These are phyloP conservation scores for Penicillium robsamsonii DNA, from an alignment of 495 filamentous ascomycete genomes.

Conservation along the genomic window DNA sequence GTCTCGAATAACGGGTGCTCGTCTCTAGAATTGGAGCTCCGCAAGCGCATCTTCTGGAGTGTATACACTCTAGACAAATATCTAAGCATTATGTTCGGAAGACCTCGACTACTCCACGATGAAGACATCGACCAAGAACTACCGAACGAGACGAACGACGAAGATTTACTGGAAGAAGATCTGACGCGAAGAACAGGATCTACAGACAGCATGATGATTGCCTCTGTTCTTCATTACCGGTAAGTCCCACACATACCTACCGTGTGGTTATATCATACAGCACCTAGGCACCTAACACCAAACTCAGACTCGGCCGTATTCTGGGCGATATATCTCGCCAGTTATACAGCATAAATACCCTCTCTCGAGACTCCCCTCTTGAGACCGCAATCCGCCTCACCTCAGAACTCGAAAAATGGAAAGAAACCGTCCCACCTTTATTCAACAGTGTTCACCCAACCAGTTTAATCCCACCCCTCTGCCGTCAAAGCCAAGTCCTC, in stretches of 20 bases:
- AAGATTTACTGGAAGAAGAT: slow-evolving; percentile 48
- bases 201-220: slow-evolving; percentile 47
- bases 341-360: slow-evolving; percentile 47
- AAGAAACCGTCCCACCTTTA: slow-evolving; percentile 42
- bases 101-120: slow-evolving; percentile 52
- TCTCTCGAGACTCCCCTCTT: slow-evolving; percentile 37
- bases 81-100: slow-evolving; percentile 54
- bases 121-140: slow-evolving; percentile 54
- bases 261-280: background rate
- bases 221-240: slow-evolving; percentile 47
- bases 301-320: slow-evolving; percentile 41
- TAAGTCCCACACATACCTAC: slow-evolving; percentile 13
- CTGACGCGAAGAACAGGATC: slow-evolving; percentile 33
- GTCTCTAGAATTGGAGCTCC: slow-evolving; percentile 41
- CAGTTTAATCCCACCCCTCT: slow-evolving; percentile 51
- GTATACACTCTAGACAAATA: slow-evolving; percentile 57
- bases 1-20: slow-evolving; percentile 30
- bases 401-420: slow-evolving; percentile 38
- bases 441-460: slow-evolving; percentile 46
- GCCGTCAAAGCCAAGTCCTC: slow-evolving; percentile 54
- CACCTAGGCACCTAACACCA: slow-evolving; percentile 3
- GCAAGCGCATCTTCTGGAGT: slow-evolving; percentile 58
- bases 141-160: slow-evolving; percentile 52
- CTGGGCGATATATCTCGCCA: slow-evolving; percentile 47
- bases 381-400: slow-evolving; percentile 41